A percentile compares a stretch with the other conserved stretches of the same genome.
phyloP scores from a whole-genome alignment of 139 green algal genomes.

The Chlorella sp. region DNA sequence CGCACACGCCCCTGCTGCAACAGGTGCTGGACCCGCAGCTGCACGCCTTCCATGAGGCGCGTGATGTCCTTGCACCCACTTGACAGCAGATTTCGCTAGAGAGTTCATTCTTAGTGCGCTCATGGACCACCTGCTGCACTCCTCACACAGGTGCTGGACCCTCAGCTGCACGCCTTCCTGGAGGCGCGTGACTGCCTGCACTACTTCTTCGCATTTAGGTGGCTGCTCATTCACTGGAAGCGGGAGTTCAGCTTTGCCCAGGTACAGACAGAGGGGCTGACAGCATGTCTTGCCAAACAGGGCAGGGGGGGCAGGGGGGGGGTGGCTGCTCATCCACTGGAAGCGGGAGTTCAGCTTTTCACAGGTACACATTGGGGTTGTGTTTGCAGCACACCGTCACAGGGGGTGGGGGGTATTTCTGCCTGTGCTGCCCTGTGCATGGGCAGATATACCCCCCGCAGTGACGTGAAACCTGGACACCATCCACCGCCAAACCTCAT shows the following conservation, averaged over 20 bases:
- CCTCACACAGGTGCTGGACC: conserved; percentile 79
- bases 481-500: background rate
- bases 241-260: conserved; percentile 78
- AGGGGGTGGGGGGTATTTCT: background rate
- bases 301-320: background rate
- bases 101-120: no score
- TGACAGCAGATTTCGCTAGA: no score
- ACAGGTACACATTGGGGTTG: no score
- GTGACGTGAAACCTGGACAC: background rate
- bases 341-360: background rate
- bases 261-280: conserved; percentile 11
- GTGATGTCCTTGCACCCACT: conserved; percentile 68
- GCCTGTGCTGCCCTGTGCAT: background rate
- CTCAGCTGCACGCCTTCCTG: conserved; percentile 67
- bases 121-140: no score
- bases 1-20: no score
- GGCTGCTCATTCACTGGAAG: conserved; percentile 90
- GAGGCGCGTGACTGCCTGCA: conserved; percentile 55
- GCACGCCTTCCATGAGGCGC: conserved; percentile 53
- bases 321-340: background rate
- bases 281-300: background rate
- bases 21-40: conserved; percentile 77
- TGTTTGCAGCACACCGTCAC: no score
- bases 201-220: conserved; percentile 90
- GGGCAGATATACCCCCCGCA: background rate